These are phyloP conservation scores for Paraurostyla sp. DNA, from an alignment of 73 alveolate genomes.

Conservation along the genomic window DNA sequence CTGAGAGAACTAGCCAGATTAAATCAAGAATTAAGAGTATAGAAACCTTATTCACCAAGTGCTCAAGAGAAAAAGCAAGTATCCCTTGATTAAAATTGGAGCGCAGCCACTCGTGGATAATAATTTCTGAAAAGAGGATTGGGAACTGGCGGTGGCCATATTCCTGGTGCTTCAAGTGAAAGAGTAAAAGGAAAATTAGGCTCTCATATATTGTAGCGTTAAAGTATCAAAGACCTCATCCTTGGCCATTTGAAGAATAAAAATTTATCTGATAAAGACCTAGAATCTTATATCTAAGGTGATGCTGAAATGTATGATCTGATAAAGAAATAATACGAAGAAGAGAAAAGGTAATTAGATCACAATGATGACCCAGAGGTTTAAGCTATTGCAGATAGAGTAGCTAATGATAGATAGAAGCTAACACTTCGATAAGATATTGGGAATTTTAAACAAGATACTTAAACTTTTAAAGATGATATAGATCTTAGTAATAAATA, in stretches of 20 bases:
- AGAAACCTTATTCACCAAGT: conserved; percentile 52
- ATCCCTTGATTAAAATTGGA: conserved; percentile 13
- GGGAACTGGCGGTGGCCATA: conserved; percentile 61
- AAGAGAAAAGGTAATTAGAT: background rate
- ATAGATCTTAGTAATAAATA: background rate
- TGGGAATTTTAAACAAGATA: background rate
- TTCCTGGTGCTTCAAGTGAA: conserved; percentile 36
- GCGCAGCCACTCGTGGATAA: background rate
- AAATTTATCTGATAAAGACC: background rate
- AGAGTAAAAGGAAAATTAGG: background rate
- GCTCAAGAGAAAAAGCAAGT: conserved; percentile 1
- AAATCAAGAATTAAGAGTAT: conserved; percentile 41
- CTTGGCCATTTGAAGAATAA: background rate
- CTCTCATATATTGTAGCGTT: background rate
- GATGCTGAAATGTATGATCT: background rate
- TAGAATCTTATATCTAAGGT: background rate
- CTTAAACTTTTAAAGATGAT: background rate
- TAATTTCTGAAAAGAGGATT: conserved; percentile 7
- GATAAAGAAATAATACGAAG: background rate
- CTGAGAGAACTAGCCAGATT: conserved; percentile 49
- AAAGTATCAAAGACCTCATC: conserved; percentile 38
- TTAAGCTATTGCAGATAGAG: conserved; percentile 22
- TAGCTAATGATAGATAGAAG: background rate
- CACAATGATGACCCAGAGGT: background rate
- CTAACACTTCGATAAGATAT: background rate